Evolutionary conservation across 1,284 basidiomycete genomes (phyloP).

Genomic region (Golubevia sp.): DNA sequence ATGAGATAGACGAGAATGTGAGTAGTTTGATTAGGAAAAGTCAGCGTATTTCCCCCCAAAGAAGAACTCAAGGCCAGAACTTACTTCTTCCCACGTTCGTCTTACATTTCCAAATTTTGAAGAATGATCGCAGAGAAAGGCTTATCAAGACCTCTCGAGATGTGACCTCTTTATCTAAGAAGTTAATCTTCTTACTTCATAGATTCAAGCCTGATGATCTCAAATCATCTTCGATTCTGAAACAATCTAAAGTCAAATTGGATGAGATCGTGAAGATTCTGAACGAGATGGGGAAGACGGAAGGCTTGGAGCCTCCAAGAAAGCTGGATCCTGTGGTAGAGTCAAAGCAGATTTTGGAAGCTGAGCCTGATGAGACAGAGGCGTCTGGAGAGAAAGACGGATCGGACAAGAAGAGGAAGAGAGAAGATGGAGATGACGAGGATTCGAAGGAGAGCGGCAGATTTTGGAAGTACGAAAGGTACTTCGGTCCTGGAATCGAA

Average conservation of each 20-base stretch:
- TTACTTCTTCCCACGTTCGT: too few relatives aligned
- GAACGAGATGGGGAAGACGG: slow-evolving; percentile 65
- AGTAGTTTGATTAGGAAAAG: too few relatives aligned
- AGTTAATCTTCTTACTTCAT: slow-evolving; percentile 90
- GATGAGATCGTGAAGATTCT: slow-evolving; percentile 74
- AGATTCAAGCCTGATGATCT: slow-evolving; percentile 64
- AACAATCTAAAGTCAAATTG: slow-evolving; percentile 72
- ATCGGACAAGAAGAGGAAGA: slow-evolving; percentile 67
- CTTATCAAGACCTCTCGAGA: slow-evolving; percentile 81
- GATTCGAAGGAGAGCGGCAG: slow-evolving; percentile 24
- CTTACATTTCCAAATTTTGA: too few relatives aligned
- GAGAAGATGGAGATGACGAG: slow-evolving; percentile 63
- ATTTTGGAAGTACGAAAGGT: slow-evolving; percentile 80
- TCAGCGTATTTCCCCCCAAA: too few relatives aligned
- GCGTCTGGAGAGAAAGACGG: slow-evolving; percentile 45
- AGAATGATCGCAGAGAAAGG: slow-evolving; percentile 68
- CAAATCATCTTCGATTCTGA: slow-evolving; percentile 63
- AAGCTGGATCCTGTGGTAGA: not conserved
- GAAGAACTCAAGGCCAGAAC: too few relatives aligned
- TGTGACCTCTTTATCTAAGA: slow-evolving; percentile 90
- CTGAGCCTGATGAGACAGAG: not conserved
- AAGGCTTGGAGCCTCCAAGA: slow-evolving; percentile 17
- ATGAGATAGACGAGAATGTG: slow-evolving; percentile 46
- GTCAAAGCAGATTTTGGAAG: too few relatives aligned
- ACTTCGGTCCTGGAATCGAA: slow-evolving; percentile 65